phyloP scores from a whole-genome alignment of 2,329 filamentous ascomycete species.

The Pseudogymnoascus sp. region DNA sequence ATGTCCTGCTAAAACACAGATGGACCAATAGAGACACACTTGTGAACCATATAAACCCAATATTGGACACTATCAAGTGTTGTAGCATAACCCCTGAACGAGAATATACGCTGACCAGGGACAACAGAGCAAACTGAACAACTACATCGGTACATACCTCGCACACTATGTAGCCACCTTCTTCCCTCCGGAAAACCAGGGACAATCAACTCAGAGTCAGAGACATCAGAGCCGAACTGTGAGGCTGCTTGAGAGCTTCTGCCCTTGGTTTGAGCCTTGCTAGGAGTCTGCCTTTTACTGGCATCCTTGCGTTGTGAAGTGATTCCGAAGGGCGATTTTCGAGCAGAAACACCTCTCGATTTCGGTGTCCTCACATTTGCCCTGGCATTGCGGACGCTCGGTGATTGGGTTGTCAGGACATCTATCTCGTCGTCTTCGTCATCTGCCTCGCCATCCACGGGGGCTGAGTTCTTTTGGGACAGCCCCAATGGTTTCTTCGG shows the following conservation, averaged over 20 bases:
- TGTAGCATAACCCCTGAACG: neutral
- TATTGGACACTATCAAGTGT: neutral
- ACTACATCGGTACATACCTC: neutral
- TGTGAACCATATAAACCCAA: neutral
- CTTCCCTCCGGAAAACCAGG: constrained; percentile 6
- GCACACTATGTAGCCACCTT: constrained; percentile 5
- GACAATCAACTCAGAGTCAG: neutral
- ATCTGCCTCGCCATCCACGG: neutral
- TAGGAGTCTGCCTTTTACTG: neutral
- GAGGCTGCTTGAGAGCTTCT: neutral
- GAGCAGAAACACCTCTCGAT: neutral
- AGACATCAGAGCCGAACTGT: neutral
- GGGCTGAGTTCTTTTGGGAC: neutral
- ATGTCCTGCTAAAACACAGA: neutral
- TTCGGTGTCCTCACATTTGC: neutral
- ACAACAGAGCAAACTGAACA: neutral
- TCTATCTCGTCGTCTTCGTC: neutral
- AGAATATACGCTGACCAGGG: neutral
- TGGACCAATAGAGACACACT: neutral
- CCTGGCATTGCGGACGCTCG: neutral
- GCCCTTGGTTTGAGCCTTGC: neutral
- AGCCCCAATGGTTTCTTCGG: neutral
- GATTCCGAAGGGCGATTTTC: neutral
- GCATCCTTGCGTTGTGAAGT: neutral
- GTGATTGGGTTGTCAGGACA: neutral